Evolutionary conservation across 768 basidiomycete genomes (phyloP), one percentile per base, ranked within the genome.

Genomic region (Mycena polygramma): DNA sequence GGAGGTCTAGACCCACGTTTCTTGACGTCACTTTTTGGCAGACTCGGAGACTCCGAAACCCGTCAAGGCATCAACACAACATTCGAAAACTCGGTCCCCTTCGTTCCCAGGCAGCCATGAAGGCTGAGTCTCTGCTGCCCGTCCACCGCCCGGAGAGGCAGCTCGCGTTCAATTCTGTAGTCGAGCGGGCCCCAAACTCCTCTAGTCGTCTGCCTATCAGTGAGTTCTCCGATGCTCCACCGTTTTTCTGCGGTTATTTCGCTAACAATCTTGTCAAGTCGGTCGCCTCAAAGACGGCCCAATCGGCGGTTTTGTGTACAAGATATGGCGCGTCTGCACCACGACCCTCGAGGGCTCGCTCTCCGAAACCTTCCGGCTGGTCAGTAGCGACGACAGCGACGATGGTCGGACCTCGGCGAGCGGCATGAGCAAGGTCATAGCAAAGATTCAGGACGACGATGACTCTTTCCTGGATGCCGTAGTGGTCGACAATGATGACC

Each of bases 381-480:
- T 65, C 43, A 68, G 62, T 6, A 30, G 30, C 30, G 6, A 30
- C 30, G 30, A 30, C 30, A 30, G 30, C 30, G 30, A 30, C 62
- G 67, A 66, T 57, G 68, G 51, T 15, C 41, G 15, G 4, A 64
- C 71, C 13, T 72, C 71, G 2, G 62, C 62, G 1, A 72, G 71
- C 43, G 63, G 67, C 17, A 22, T 35, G 62, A 63, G 48, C 57
- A 61, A 60, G 22, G 30, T 57, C 22, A 13, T 30, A 53, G 45
- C 57, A 46, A 35, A 46, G 37, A 43, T 35, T 7, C 11, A 4
- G 2, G 39, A 46, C 11, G 73, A 74, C 57, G 45, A 45, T 19
- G 73, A 75, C 57, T 72, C 69, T 19, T 62, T 69, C n/a, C 65
- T 76, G 15, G 73, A 75, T 48, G 75, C 73, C 11, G 71, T 76